These are phyloP conservation scores for Whalleya microplaca DNA, from an alignment of 2,329 filamentous ascomycete species.

Conservation along the genomic window DNA sequence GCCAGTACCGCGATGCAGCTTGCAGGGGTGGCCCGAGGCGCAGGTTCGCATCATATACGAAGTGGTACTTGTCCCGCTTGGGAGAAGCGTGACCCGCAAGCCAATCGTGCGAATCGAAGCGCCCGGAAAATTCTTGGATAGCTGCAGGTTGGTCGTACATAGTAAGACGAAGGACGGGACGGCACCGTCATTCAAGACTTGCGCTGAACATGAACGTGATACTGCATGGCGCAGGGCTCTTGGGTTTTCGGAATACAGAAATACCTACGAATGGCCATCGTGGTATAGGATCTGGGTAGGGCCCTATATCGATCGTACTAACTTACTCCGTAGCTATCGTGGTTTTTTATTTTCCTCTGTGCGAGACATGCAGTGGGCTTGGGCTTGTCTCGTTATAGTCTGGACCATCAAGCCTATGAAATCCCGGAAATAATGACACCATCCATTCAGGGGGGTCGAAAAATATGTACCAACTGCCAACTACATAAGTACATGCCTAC, in stretches of 20 bases:
- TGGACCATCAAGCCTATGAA: not conserved
- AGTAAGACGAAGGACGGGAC: conserved; percentile 3
- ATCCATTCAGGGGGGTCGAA: not conserved
- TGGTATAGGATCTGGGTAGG: not conserved
- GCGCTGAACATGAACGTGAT: not conserved
- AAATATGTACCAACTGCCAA: not conserved
- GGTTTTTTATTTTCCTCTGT: not conserved
- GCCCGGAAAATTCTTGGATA: conserved; percentile 28
- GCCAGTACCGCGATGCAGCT: not conserved
- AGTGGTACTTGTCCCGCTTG: conserved; percentile 11
- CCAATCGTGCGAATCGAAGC: conserved; percentile 16
- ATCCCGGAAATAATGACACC: not conserved
- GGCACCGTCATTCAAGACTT: not conserved
- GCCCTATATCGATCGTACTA: not conserved
- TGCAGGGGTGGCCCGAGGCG: conserved; percentile 26
- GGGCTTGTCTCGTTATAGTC: too few relatives aligned
- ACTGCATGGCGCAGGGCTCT: not conserved
- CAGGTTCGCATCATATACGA: conserved; percentile 28
- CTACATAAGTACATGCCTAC: not conserved
- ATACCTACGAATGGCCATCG: not conserved
- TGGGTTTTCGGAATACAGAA: not conserved
- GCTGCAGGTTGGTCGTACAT: conserved; percentile 11
- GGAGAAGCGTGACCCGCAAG: conserved; percentile 19
- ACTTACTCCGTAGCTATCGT: not conserved
- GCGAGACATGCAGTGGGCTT: not conserved